Evolutionary conservation across 306 rosid species (phyloP).

Genomic region (Betula pendula): DNA sequence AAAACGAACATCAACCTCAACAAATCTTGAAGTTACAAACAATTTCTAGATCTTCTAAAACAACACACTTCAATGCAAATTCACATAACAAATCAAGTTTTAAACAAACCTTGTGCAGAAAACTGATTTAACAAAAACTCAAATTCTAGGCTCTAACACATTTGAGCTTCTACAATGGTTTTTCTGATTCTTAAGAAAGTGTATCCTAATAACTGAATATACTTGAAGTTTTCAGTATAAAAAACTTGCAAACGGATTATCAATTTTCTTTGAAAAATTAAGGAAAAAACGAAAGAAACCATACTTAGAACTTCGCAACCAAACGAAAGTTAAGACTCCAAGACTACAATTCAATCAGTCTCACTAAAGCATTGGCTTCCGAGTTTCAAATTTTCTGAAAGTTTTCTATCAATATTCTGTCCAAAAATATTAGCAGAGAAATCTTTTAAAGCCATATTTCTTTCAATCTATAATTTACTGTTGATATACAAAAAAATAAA

Average conservation of each 20-base stretch:
- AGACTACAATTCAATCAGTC: not conserved
- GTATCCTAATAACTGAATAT: not conserved
- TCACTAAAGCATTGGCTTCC: not conserved
- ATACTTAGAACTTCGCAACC: too few relatives aligned
- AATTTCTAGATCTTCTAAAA: not conserved
- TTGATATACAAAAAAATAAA: not conserved
- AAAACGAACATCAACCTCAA: not conserved
- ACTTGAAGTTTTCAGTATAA: not conserved
- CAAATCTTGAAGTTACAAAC: not conserved
- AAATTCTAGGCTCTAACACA: not conserved
- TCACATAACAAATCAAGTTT: not conserved
- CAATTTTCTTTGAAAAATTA: too few relatives aligned
- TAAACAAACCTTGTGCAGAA: not conserved
- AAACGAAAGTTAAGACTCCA: too few relatives aligned
- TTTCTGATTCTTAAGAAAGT: not conserved
- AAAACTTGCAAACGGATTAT: not conserved
- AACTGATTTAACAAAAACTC: not conserved
- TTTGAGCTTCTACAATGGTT: not conserved
- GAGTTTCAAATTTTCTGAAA: not conserved
- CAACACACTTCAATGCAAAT: not conserved
- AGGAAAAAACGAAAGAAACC: too few relatives aligned
- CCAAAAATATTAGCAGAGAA: not conserved
- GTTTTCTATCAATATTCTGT: not conserved
- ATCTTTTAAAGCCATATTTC: not conserved
- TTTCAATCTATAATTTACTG: not conserved